Conservation (phyloP, 257 asterid species). For the Cruciata laevipes region DNA sequence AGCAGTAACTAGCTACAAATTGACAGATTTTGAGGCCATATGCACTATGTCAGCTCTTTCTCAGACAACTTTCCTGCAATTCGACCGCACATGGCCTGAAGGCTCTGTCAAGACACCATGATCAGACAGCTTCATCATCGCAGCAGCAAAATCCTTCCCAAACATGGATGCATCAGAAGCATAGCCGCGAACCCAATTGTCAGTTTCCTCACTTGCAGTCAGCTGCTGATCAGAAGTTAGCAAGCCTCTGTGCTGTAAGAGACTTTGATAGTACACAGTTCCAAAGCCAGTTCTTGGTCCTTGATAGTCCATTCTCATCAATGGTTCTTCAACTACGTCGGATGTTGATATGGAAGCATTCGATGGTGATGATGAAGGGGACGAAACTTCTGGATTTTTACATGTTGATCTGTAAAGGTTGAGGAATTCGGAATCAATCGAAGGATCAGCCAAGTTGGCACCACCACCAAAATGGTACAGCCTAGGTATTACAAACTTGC, state of each 20-base stretch:
- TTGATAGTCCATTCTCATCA: conserved; percentile 60
- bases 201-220: conserved; percentile 45
- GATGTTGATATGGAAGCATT: conserved; percentile 6
- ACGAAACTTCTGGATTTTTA: conserved; percentile 21
- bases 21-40: neutral
- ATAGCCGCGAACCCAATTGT: conserved; percentile 50
- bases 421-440: conserved; percentile 51
- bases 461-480: conserved; percentile 43
- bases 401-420: conserved; percentile 43
- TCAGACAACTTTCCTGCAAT: conserved; percentile 44
- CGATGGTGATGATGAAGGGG: conserved; percentile 21
- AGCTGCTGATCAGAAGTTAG: conserved; percentile 67
- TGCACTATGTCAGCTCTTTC: conserved; percentile 4
- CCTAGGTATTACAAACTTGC: conserved; percentile 48
- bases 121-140: conserved; percentile 72
- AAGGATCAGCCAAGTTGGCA: conserved; percentile 42
- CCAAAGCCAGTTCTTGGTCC: conserved; percentile 65
- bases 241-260: conserved; percentile 54
- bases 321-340: conserved; percentile 24
- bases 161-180: conserved; percentile 52
- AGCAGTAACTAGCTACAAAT: neutral
- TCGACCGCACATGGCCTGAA: conserved; percentile 50
- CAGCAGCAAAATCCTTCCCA: conserved; percentile 44
- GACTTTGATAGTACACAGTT: conserved; percentile 53
- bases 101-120: conserved; percentile 36